Conservation (phyloP, 2,329 filamentous ascomycete species). For the Colletotrichum sp. region DNA sequence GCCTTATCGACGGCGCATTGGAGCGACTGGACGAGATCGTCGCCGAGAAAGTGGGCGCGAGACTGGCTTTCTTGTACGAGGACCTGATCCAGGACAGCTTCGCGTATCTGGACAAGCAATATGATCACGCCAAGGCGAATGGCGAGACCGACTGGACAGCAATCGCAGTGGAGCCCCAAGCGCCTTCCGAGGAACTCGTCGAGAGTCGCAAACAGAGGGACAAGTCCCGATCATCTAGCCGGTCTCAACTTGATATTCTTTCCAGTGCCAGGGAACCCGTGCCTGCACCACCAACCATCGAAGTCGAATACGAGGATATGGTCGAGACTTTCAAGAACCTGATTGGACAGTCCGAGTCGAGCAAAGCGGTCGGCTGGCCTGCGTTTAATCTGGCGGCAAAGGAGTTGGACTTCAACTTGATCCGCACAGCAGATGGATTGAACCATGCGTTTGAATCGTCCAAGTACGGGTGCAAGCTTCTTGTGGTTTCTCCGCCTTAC, state of each 20-base stretch:
- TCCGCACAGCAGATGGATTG: slow-evolving; percentile 33
- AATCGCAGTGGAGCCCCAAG: slow-evolving; percentile 15
- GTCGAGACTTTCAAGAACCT: slow-evolving; percentile 42
- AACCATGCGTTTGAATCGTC: neutral
- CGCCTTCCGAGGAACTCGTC: slow-evolving; percentile 27
- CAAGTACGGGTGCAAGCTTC: slow-evolving; percentile 21
- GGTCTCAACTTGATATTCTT: slow-evolving; percentile 37
- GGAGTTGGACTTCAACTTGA: slow-evolving; percentile 44
- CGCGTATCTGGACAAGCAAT: slow-evolving; percentile 32
- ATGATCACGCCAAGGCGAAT: slow-evolving; percentile 26
- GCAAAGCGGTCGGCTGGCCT: slow-evolving; percentile 37
- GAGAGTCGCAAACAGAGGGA: slow-evolving; percentile 44
- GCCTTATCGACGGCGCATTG: slow-evolving; percentile 40
- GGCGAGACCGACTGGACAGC: slow-evolving; percentile 21
- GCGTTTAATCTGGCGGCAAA: slow-evolving; percentile 46
- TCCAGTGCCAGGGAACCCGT: neutral
- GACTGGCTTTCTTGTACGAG: slow-evolving; percentile 48
- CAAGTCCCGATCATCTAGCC: slow-evolving; percentile 46
- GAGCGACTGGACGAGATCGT: slow-evolving; percentile 41
- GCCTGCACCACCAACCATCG: fast-evolving
- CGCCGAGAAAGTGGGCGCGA: slow-evolving; percentile 39
- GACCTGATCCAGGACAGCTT: slow-evolving; percentile 46
- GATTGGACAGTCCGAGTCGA: slow-evolving; percentile 31
- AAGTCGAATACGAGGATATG: neutral
- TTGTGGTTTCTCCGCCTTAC: slow-evolving; percentile 44